phyloP scores from a whole-genome alignment of 768 basidiomycete species.

The Termitomyces sp. region DNA sequence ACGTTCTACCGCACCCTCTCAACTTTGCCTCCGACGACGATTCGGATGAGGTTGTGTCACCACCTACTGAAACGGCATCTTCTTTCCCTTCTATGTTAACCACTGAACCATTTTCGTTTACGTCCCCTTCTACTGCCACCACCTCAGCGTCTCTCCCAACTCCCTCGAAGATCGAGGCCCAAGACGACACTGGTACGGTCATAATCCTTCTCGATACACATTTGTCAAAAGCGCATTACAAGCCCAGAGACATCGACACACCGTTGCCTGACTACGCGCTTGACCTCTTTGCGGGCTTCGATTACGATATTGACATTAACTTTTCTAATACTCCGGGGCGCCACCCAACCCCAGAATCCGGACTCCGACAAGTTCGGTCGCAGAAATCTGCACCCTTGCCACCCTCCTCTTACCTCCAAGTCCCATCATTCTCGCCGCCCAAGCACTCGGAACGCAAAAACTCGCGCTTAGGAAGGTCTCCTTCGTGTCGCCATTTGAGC shows the following conservation, averaged over 20 bases:
- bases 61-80: neutral
- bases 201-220: conserved; percentile 11
- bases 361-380: neutral
- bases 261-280: conserved; percentile 17
- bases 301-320: conserved; percentile 3
- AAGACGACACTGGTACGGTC: conserved; percentile 12
- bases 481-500: conserved; percentile 3
- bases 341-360: neutral
- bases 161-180: neutral
- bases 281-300: conserved; percentile 16
- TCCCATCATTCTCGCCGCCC: conserved; percentile 4
- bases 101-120: conserved; percentile 5
- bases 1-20: neutral
- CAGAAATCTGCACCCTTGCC: neutral
- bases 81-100: conserved; percentile 4
- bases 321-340: neutral
- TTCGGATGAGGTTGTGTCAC: conserved; percentile 4
- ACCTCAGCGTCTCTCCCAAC: neutral
- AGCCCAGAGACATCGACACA: conserved; percentile 6
- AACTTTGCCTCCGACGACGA: conserved; percentile 5
- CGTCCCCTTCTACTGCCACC: conserved; percentile 3
- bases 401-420: conserved; percentile 9
- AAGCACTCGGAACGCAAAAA: neutral
- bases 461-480: neutral
- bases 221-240: neutral